Conservation (phyloP, 2,329 filamentous ascomycete genomes). For the Phialophora tarda region DNA sequence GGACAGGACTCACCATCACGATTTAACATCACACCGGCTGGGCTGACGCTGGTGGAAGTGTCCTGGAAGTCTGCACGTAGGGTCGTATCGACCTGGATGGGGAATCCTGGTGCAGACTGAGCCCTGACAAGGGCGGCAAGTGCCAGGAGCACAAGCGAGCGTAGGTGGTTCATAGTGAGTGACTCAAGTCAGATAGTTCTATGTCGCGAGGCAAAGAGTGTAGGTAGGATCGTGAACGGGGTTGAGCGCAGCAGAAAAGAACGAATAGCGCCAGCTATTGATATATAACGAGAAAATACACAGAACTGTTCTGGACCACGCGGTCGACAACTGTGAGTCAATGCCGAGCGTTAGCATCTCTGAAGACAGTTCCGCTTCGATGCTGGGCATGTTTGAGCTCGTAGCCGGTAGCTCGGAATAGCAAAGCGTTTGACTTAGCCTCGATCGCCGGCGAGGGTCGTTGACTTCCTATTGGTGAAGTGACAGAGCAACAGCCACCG, state of each 20-base stretch:
- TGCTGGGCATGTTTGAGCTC: neutral
- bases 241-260: neutral
- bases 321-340: neutral
- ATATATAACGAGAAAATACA: neutral
- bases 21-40: slow-evolving; percentile 24
- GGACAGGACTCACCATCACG: slow-evolving; percentile 25
- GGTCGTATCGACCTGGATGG: slow-evolving; percentile 24
- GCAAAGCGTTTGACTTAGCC: neutral
- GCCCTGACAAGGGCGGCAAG: slow-evolving; percentile 21
- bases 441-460: neutral
- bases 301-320: neutral
- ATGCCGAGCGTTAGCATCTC: slow-evolving; percentile 2
- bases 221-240: neutral
- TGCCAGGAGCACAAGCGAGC: slow-evolving; percentile 9
- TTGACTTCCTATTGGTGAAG: neutral
- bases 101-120: slow-evolving; percentile 32
- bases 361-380: neutral
- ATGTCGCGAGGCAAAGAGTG: neutral
- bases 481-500: neutral
- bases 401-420: neutral
- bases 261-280: neutral
- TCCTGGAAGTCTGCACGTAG: slow-evolving; percentile 30
- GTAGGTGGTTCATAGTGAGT: slow-evolving; percentile 7
- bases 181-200: neutral
- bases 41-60: slow-evolving; percentile 18